Base-by-base conservation (phyloP, 176 grass and related monocot species). In the Tillandsia leiboldiana region DNA sequence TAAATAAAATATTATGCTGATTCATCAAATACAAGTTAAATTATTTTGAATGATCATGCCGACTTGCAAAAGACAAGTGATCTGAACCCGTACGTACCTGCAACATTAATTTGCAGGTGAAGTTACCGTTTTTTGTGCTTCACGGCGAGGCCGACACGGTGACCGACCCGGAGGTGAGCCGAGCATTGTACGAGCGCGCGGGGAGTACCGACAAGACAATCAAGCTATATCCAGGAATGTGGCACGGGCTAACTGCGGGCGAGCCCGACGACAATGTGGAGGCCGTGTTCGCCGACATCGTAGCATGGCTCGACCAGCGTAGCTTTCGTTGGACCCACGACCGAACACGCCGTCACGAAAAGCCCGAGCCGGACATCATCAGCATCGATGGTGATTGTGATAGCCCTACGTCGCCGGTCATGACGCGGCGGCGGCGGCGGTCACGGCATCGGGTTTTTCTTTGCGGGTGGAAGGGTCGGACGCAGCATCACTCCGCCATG, bases 91-190 rank as follows among this genome's bases (percentile, higher is more conserved):
- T 42, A 24, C 24, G 20, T 20, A 20, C 20, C 24, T 24, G 33
- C 33, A 42, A 9, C 0, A 26, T 48, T n/a, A n/a, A n/a, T n/a
- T 69, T 3, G 13, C 74, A 81, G 92, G 94, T 93, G 66, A 83
- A 18, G 20, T 67, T 99, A 71, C 87, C 94, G 1, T 93, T 99
- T 77, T 81, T 93, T 73, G 75, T 99, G 78, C 78, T 90, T 64
- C 94, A 97, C n/a, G 94, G 94, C 9, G 86, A 92, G 75, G 89
- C 86, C 0, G 94, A 93, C 79, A 90, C 56, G 2, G 87, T 93
- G 51, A 99, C 94, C 1, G 94, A 99, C 17, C 94, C 94, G 2
- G 94, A 99, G 80, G 80, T 99, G 48, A 99, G 89, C 66, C 82
- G 51, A 2, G 80, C 89, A 12, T 74, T 99, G 9, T 90, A 88